Evolutionary conservation across 257 asterid species (phyloP).

Genomic region (Verbena officinalis): DNA sequence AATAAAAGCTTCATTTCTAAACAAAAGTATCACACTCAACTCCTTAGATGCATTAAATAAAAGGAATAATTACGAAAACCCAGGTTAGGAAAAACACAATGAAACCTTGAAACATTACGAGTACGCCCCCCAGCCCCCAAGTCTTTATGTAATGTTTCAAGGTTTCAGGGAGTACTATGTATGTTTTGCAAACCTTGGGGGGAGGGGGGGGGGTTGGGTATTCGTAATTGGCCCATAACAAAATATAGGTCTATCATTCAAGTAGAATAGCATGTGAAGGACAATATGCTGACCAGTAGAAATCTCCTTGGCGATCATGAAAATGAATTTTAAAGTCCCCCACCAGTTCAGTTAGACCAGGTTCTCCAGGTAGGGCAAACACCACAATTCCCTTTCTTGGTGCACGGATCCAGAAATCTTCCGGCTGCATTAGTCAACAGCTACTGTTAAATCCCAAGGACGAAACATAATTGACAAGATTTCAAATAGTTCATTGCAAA

Average conservation of each 20-base stretch:
- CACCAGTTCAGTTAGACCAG: constrained; percentile 83
- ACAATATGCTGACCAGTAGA: constrained; percentile 71
- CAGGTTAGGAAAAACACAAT: no score
- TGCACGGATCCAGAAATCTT: constrained; percentile 93
- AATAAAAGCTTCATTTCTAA: not conserved
- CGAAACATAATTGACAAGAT: not conserved
- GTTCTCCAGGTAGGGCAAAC: constrained; percentile 96
- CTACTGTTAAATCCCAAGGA: not conserved
- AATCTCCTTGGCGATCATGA: constrained; percentile 97
- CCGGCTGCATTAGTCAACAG: constrained; percentile 64
- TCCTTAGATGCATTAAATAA: constrained; percentile 25
- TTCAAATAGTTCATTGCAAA: constrained; percentile 9
- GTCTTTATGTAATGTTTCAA: no score
- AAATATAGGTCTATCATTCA: constrained; percentile 16
- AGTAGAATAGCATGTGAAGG: constrained; percentile 20
- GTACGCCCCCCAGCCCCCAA: no score
- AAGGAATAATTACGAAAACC: no score
- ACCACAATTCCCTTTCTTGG: constrained; percentile 84
- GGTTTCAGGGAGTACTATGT: no score
- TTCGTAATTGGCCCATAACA: no score
- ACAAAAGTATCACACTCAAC: not conserved
- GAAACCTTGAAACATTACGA: no score
- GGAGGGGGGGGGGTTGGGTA: no score
- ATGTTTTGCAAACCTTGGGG: no score
- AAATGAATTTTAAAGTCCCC: constrained; percentile 95